Evolutionary conservation across 306 rosid genomes (phyloP).

Genomic region (Comarum palustre): DNA sequence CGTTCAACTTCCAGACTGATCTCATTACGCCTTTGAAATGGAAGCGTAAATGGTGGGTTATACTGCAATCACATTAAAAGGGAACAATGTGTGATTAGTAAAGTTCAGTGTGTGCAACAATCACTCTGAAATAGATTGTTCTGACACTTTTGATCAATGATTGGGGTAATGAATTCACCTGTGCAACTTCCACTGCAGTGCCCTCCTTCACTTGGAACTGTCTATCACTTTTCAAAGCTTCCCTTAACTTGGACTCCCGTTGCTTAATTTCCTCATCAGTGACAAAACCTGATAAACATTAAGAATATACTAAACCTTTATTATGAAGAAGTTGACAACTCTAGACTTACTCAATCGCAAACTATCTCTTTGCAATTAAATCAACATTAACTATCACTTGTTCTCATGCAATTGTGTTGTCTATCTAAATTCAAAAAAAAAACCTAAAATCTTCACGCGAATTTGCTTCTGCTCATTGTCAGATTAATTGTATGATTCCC

Average conservation of each 20-base stretch:
- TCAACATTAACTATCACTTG: neutral
- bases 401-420: neutral
- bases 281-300: constrained; percentile 56
- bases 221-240: constrained; percentile 54
- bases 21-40: constrained; percentile 97
- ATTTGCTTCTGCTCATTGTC: neutral
- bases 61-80: constrained; percentile 54
- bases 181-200: constrained; percentile 67
- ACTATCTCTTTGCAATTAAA: neutral
- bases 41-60: constrained; percentile 94
- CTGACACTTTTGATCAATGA: constrained; percentile 24
- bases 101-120: neutral
- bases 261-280: constrained; percentile 63
- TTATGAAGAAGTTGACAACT: neutral
- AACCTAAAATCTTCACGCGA: neutral
- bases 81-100: neutral
- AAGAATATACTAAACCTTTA: constrained; percentile 9
- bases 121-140: constrained; percentile 2
- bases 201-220: constrained; percentile 61
- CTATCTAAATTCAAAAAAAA: neutral
- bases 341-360: neutral
- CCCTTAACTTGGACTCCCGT: constrained; percentile 56
- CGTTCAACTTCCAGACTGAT: constrained; percentile 78
- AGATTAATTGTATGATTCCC: neutral
- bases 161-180: constrained; percentile 50